Base-by-base conservation (phyloP, 805 yeast genomes). In the Saturnispora halmiae region DNA sequence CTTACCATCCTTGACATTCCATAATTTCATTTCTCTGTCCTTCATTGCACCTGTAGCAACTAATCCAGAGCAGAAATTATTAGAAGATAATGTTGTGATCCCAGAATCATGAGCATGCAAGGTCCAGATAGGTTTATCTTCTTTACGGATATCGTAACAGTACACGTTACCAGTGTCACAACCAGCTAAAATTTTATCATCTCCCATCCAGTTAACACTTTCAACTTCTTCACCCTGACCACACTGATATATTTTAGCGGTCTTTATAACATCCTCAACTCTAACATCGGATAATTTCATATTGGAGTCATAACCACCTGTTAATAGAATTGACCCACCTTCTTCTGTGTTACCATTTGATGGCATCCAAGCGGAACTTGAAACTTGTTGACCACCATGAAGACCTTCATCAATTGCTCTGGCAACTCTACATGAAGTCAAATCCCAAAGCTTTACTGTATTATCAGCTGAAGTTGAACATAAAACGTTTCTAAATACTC, bases 81-180 rank as follows among this genome's bases (percentile, higher is more conserved):
- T 88, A 28, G 79, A 71, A 50, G 80, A 81, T 50, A 92, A 70
- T 2, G 90, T 70, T 4, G 96, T 81, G 46, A 92, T 81, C 46
- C 95, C 96, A 2, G 94, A 75, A 63, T 92, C 97, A 59, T 92
- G 98, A 2, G 97, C 97, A 61, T 92, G 95, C 51, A 92, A 69
- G 2, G 95, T 85, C 98, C 98, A 92, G 25, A 90, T 53, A 15
- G 96, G 88, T 48, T 71, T 72, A 43, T 69, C 65, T 34, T 69
- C 71, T 22, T 35, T 41, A 59, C 95, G 76, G 34, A 85, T 81
- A 60, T 90, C 98, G 53, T 82, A 90, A 46, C 90, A 81, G 65
- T 85, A 85, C 20, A 92, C 75, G 53, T 78, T 78, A 58, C 98
- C 98, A 48, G 74, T 71, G 60, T 92, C 98, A 21, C 96, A 86